These are phyloP conservation scores for Blastobotrys parvus DNA, from an alignment of 805 yeast species.

Conservation along the genomic window DNA sequence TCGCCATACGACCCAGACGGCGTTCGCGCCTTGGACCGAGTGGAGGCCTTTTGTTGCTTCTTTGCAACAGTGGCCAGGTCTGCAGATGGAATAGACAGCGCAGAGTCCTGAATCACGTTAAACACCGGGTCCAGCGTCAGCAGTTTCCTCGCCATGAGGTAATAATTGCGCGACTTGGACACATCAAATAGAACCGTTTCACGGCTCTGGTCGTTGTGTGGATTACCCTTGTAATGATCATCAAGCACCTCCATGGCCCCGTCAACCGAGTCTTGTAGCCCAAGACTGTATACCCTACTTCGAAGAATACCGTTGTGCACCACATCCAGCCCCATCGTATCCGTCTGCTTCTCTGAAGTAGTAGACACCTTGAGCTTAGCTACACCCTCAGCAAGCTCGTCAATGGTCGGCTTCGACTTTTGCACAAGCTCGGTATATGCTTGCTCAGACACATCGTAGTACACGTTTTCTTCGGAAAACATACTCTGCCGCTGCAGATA, in stretches of 20 bases:
- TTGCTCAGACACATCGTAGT: slow-evolving; percentile 12
- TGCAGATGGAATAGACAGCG: slow-evolving; percentile 37
- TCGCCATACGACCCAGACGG: slow-evolving; percentile 2
- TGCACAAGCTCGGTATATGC: slow-evolving; percentile 3
- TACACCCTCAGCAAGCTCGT: not conserved
- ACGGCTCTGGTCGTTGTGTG: too few species aligned
- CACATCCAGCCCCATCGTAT: slow-evolving; percentile 5
- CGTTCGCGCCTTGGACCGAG: not conserved
- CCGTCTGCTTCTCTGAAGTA: not conserved
- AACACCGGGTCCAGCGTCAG: slow-evolving; percentile 38
- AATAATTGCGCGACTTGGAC: slow-evolving; percentile 12
- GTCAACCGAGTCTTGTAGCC: slow-evolving; percentile 9
- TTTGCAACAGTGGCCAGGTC: slow-evolving; percentile 9
- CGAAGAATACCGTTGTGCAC: slow-evolving; percentile 8
- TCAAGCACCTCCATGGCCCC: slow-evolving; percentile 9
- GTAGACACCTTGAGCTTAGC: not conserved
- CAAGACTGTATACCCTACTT: slow-evolving; percentile 11
- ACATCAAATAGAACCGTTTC: slow-evolving; percentile 12
- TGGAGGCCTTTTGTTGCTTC: slow-evolving; percentile 3
- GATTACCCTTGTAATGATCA: slow-evolving; percentile 1
- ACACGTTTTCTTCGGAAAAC: slow-evolving; percentile 12
- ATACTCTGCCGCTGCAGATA: slow-evolving; percentile 10
- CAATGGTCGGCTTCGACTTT: not conserved
- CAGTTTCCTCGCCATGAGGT: slow-evolving; percentile 13
- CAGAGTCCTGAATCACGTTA: slow-evolving; percentile 43